Conservation (phyloP, 495 filamentous ascomycete species). For the Podospora pseudoanserina region DNA sequence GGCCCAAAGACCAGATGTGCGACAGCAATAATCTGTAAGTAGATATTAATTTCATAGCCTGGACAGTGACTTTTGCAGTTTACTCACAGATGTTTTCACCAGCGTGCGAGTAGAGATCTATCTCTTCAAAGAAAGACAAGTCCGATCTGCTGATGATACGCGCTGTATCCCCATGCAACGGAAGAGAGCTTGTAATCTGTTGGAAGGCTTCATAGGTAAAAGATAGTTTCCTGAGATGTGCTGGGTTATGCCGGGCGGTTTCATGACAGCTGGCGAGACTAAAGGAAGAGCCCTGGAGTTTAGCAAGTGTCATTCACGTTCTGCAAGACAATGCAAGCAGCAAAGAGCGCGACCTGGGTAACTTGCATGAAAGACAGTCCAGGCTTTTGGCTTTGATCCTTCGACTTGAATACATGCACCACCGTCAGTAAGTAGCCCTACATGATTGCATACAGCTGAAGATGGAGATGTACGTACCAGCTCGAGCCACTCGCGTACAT, state of each 20-base stretch:
- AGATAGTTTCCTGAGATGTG: not conserved
- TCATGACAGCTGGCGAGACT: no score
- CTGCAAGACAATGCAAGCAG: no score
- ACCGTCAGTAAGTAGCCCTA: no score
- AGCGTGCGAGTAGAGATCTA: not conserved
- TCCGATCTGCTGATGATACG: conserved; percentile 7
- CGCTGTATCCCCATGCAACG: conserved; percentile 1
- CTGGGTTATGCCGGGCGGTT: not conserved
- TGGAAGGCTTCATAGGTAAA: not conserved
- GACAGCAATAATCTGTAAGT: conserved; percentile 3
- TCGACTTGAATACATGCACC: no score
- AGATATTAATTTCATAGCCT: not conserved
- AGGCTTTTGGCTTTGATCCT: no score
- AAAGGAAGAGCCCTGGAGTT: no score
- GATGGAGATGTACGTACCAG: no score
- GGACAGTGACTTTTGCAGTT: not conserved
- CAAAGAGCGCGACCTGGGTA: no score
- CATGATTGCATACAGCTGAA: no score
- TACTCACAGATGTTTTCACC: not conserved
- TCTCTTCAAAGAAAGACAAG: conserved; percentile 1
- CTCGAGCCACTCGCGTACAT: no score
- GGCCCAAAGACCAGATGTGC: not conserved
- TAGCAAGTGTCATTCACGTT: no score
- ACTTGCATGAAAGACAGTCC: no score
- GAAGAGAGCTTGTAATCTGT: not conserved